Base-by-base conservation (phyloP, 2,329 filamentous ascomycete species). In the Chrysoporthe cubensis region DNA sequence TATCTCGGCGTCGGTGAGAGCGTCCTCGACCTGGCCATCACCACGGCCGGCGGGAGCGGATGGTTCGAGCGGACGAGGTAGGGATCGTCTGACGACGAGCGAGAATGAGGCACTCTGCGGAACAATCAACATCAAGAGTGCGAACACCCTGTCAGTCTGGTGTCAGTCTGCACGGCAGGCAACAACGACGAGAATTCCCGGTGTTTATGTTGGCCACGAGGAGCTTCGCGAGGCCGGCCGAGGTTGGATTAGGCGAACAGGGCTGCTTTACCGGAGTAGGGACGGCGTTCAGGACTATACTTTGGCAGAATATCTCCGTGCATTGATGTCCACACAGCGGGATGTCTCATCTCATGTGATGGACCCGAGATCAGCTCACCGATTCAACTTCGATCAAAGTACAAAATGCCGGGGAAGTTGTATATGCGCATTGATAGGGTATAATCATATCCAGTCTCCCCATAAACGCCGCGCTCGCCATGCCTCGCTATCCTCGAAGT, bases 11-110 rank as follows among this genome's bases (percentile, higher is more conserved):
- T 97, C 21, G 96, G 96, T 74, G 96, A 99, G 83, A 97, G 94
- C 88, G 92, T 97, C 72, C 97, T 99, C 94, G 96, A 99, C 80
- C 92, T 96, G 83, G 96, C 94, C 42, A 93, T 98, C 43, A 94
- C 94, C 52, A 88, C 98, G 67, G 92, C 97, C 78, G 91, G 93
- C 54, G 90, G 91, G 61, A 96, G 92, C 77, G 87, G 90, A 69
- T 99, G 90, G 81, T 99, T 99, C 78, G 94, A 97, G 83, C 88
- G 96, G 76, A 94, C 88, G 79, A 88, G 94, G 83, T 96, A 83
- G 48, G 32, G 9, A 43, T 32, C 52, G 37, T 43, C 58, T 26
- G 59, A 44, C 16, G 65, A n/a, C 48, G 2, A 26, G 18, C 11
- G 14, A 43, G 61, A 21, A 9, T 2, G 1, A 21, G 14, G 13